phyloP scores from a whole-genome alignment of 2,329 filamentous ascomycete species.

The Fusarium agapanthi region DNA sequence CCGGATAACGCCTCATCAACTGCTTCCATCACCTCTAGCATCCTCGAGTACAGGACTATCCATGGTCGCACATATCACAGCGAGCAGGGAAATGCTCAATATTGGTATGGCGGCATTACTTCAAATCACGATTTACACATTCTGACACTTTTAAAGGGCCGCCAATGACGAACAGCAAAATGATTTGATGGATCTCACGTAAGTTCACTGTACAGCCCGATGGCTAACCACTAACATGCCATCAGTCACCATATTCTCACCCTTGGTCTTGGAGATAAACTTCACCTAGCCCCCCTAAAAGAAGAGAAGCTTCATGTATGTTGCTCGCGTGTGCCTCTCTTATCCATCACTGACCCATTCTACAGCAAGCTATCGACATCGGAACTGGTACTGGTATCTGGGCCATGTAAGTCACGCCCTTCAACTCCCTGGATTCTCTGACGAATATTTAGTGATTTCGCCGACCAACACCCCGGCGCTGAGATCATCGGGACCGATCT shows the following conservation, averaged over 20 bases:
- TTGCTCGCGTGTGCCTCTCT: accelerated
- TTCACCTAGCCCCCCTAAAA: constrained; percentile 27
- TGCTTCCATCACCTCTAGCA: constrained; percentile 33
- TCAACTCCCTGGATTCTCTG: accelerated
- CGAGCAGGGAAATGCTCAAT: constrained; percentile 37
- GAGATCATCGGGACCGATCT: constrained; percentile 63
- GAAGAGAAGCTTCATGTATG: constrained; percentile 40
- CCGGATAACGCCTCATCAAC: constrained; percentile 28
- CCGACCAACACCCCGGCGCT: constrained; percentile 54
- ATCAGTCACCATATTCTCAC: constrained; percentile 35
- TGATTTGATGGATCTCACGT: constrained; percentile 38
- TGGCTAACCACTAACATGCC: neutral
- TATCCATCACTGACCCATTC: neutral
- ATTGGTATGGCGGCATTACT: constrained; percentile 22
- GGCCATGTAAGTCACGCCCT: constrained; percentile 47
- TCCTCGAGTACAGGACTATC: constrained; percentile 33
- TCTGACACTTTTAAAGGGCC: constrained; percentile 16
- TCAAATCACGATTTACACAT: neutral
- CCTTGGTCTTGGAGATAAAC: constrained; percentile 31
- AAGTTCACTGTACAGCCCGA: accelerated
- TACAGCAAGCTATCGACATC: constrained; percentile 53
- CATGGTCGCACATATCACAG: constrained; percentile 38
- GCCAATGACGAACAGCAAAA: constrained; percentile 36
- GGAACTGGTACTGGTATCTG: constrained; percentile 67
- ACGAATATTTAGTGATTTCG: constrained; percentile 53